Evolutionary conservation across 139 green algal genomes (phyloP).

Genomic region (Closterium sp.): DNA sequence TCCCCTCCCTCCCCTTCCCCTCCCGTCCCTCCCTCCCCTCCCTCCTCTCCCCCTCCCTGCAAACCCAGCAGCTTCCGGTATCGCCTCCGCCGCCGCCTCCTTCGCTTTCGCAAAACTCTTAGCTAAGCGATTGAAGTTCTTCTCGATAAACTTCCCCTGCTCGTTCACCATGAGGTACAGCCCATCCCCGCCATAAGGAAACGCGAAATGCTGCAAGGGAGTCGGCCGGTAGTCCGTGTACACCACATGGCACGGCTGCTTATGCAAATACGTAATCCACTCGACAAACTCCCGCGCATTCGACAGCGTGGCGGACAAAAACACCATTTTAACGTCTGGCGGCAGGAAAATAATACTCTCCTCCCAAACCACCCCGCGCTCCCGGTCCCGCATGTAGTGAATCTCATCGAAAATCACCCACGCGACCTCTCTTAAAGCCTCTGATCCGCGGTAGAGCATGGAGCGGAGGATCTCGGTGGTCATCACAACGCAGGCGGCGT

Average conservation of each 20-base stretch:
- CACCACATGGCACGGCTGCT: slow-evolving; percentile 90
- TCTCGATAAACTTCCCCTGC: slow-evolving; percentile 62
- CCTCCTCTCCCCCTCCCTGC: slow-evolving; percentile 23
- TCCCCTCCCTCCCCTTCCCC: slow-evolving; percentile 33
- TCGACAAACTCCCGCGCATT: slow-evolving; percentile 92
- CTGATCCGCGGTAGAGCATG: slow-evolving; percentile 60
- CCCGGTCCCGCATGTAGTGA: slow-evolving; percentile 92
- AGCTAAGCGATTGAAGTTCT: slow-evolving; percentile 65
- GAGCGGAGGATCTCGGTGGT: slow-evolving; percentile 96
- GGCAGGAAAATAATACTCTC: slow-evolving; percentile 96
- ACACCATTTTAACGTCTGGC: slow-evolving; percentile 75
- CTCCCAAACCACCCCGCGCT: slow-evolving; percentile 99
- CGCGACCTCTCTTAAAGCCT: slow-evolving; percentile 51
- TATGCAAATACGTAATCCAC: slow-evolving; percentile 85
- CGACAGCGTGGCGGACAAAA: slow-evolving; percentile 94
- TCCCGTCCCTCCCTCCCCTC: slow-evolving; percentile 32
- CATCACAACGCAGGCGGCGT: slow-evolving; percentile 93
- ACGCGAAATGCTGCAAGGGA: slow-evolving; percentile 91
- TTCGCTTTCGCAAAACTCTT: slow-evolving; percentile 28
- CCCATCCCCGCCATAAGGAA: slow-evolving; percentile 69
- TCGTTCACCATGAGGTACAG: slow-evolving; percentile 73
- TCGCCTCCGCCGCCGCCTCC: slow-evolving; percentile 63
- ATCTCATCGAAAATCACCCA: slow-evolving; percentile 98
- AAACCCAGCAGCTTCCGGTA: slow-evolving; percentile 12
- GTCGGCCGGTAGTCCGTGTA: slow-evolving; percentile 89